phyloP scores from a whole-genome alignment of 2,329 filamentous ascomycete genomes.

The Neocucurbitaria cava region DNA sequence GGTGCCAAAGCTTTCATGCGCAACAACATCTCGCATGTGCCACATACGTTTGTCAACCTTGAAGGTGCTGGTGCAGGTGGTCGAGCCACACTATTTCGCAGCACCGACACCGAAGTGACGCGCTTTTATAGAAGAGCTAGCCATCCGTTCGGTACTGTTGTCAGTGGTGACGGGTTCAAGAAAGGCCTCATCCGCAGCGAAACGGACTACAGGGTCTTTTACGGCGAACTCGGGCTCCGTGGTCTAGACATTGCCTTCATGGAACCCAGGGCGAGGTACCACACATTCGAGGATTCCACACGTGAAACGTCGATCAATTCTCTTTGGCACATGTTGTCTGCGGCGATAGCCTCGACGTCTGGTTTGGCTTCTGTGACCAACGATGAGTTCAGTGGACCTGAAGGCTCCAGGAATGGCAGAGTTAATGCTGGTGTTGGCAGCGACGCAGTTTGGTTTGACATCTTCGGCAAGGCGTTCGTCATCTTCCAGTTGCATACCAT shows the following conservation, averaged over 20 bases:
- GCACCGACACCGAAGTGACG: conserved; percentile 86
- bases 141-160: conserved; percentile 82
- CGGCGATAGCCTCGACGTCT: conserved; percentile 76
- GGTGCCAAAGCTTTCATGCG: conserved; percentile 85
- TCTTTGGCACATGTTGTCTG: conserved; percentile 95
- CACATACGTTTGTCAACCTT: conserved; percentile 90
- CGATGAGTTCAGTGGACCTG: conserved; percentile 69
- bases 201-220: conserved; percentile 89
- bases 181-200: conserved; percentile 79
- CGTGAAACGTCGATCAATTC: conserved; percentile 74
- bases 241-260: conserved; percentile 94
- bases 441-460: conserved; percentile 89
- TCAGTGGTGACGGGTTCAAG: conserved; percentile 85
- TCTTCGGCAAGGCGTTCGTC: conserved; percentile 81
- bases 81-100: conserved; percentile 84
- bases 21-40: conserved; percentile 79
- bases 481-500: conserved; percentile 81
- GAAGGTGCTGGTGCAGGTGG: conserved; percentile 95
- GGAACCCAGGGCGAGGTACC: conserved; percentile 83
- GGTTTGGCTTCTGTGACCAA: conserved; percentile 73
- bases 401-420: conserved; percentile 60
- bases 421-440: conserved; percentile 71
- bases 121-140: conserved; percentile 74
- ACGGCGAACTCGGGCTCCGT: conserved; percentile 77
- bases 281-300: conserved; percentile 87